Evolutionary conservation across 352 stramenopile species (phyloP), one percentile per base, ranked within the genome.

Genomic region (Phytophthora fragariae): DNA sequence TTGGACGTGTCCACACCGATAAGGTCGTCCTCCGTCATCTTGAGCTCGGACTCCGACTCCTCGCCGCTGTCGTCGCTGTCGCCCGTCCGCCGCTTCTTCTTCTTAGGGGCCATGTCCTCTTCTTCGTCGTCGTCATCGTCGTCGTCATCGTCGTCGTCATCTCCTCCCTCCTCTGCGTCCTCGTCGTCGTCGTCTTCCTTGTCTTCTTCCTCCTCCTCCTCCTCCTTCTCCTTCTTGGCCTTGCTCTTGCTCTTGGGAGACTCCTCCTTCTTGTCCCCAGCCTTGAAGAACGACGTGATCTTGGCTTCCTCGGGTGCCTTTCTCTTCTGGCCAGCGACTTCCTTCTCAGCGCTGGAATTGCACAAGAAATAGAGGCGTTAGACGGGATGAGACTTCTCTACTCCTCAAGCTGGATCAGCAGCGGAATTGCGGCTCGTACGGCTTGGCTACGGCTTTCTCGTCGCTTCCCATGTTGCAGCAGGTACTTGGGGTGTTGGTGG

Each of bases 21-120:
- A 10, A 95, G 89, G 65, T 96, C 89, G 81, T 96, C 89, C 49
- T 94, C 84, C 66, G 92, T 96, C 63, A 96, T 80, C 76, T 93
- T 96, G 54, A 96, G 77, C 55, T 94, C 83, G 1, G 80, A 69
- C 50, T 95, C 89, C 58, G 87, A 92, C 57, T 89, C 85, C 47
- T 84, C 80, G 24, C 82, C 84, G 27, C 86, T 82, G 55, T 84
- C 83, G 10, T 85, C 88, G 31, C 83, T 83, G 50, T 92, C 84
- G 64, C 84, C 83, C 68, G 82, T 89, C 79, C 84, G 84, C 63
- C 83, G 84, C 79, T 93, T 92, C 75, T 94, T 94, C 33, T 67
- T 75, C 83, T 88, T 80, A 29, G 78, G 81, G 15, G 78, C 80
- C 41, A 86, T 65, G 29, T 92, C 85, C 21, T 90, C 85, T 17